Evolutionary conservation across 108 stramenopile species (phyloP).

Genomic region (Pseudonitzschia multiseries): DNA sequence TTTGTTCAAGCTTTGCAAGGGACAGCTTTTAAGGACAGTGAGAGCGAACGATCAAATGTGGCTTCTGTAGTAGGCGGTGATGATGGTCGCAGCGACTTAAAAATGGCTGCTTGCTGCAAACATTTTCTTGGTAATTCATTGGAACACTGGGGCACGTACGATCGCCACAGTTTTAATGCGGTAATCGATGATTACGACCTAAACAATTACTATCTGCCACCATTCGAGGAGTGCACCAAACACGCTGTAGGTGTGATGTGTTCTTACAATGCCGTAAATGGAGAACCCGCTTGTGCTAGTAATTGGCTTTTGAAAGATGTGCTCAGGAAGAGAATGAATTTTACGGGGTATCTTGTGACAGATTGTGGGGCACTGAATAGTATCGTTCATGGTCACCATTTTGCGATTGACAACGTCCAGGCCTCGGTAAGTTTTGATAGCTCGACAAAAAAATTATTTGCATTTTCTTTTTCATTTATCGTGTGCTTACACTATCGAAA

Average conservation of each 20-base stretch:
- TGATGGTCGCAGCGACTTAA: slow-evolving; percentile 9
- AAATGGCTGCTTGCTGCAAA: slow-evolving; percentile 66
- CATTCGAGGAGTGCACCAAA: slow-evolving; percentile 62
- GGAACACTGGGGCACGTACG: slow-evolving; percentile 39
- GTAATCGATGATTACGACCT: slow-evolving; percentile 44
- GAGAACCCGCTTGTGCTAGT: slow-evolving; percentile 65
- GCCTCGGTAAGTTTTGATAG: slow-evolving; percentile 25
- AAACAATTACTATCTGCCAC: slow-evolving; percentile 57
- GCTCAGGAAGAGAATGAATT: slow-evolving; percentile 52
- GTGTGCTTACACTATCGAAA: no score
- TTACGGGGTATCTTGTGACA: slow-evolving; percentile 54
- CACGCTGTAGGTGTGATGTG: slow-evolving; percentile 67
- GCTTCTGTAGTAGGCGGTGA: neutral
- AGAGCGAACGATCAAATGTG: neutral
- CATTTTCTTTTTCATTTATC: no score
- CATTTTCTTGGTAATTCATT: slow-evolving; percentile 67
- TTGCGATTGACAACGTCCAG: slow-evolving; percentile 32
- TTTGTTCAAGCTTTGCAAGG: slow-evolving; percentile 56
- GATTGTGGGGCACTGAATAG: slow-evolving; percentile 71
- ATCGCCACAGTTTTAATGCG: slow-evolving; percentile 57
- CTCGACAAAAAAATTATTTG: no score
- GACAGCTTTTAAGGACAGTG: slow-evolving; percentile 1
- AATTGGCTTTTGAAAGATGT: slow-evolving; percentile 34
- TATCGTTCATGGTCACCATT: slow-evolving; percentile 35
- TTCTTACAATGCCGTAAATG: slow-evolving; percentile 79